phyloP scores from a whole-genome alignment of 2,329 filamentous ascomycete species.

The Sporothrix pallida region DNA sequence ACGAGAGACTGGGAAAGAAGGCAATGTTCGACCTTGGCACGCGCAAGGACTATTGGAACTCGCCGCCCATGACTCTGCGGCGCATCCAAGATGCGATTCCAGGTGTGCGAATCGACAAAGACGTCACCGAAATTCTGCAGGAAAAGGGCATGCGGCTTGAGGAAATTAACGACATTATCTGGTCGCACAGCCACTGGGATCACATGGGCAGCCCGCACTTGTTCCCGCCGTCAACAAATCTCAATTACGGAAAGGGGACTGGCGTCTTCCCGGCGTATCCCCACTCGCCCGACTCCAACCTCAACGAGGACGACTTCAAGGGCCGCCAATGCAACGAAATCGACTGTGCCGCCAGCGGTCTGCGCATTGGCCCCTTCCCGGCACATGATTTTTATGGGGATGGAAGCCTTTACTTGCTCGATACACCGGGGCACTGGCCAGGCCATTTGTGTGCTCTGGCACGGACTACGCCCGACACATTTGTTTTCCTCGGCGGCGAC shows the following conservation, averaged over 20 bases:
- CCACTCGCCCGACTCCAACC: neutral
- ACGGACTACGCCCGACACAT: neutral
- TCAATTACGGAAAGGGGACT: neutral
- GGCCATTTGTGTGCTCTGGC: slow-evolving; percentile 10
- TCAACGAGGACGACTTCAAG: neutral
- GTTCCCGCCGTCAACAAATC: neutral
- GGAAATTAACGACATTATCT: slow-evolving; percentile 4
- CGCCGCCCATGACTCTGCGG: neutral
- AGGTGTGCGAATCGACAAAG: neutral
- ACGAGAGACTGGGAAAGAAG: neutral
- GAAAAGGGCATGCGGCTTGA: neutral
- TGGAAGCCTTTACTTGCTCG: neutral
- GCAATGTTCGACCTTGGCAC: neutral
- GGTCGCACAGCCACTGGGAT: slow-evolving; percentile 12
- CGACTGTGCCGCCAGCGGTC: neutral
- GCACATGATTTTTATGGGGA: slow-evolving; percentile 6
- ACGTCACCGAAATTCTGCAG: neutral
- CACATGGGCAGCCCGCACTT: slow-evolving; percentile 10
- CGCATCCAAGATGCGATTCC: neutral
- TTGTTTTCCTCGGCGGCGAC: slow-evolving; percentile 1
- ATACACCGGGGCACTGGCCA: neutral
- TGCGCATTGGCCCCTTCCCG: neutral
- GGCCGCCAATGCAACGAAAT: slow-evolving; percentile 3
- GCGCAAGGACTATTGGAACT: slow-evolving; percentile 13
- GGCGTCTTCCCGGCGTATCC: slow-evolving; percentile 8